phyloP scores from a whole-genome alignment of 768 basidiomycete species.

The Suillus brevipes region DNA sequence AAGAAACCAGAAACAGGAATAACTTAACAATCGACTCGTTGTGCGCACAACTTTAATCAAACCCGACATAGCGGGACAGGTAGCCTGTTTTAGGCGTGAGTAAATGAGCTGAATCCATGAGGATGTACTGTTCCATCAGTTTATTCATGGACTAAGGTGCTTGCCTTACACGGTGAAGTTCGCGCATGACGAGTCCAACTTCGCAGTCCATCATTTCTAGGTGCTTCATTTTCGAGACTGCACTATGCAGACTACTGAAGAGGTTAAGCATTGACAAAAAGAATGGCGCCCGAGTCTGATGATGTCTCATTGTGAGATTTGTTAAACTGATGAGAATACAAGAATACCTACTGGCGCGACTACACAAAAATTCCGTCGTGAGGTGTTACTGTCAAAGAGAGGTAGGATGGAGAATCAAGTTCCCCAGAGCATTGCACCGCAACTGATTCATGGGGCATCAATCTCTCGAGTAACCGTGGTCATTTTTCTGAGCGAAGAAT shows the following conservation, averaged over 20 bases:
- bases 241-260: not conserved
- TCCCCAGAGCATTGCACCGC: not conserved
- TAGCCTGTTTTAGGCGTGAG: not conserved
- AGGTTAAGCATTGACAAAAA: too few relatives aligned
- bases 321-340: slow-evolving; percentile 16
- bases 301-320: not conserved
- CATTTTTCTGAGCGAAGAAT: not conserved
- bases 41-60: not conserved
- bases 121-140: not conserved
- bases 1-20: not conserved
- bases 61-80: not conserved
- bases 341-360: slow-evolving; percentile 14
- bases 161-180: not conserved
- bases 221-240: not conserved
- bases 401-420: slow-evolving; percentile 6
- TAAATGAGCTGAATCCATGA: not conserved
- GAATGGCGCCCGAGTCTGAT: not conserved
- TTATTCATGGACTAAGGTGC: not conserved
- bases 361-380: not conserved
- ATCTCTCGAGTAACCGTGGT: not conserved
- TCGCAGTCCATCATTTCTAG: not conserved
- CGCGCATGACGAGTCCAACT: not conserved
- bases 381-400: slow-evolving; percentile 3
- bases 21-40: not conserved
- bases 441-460: not conserved